Conservation (phyloP, 2,329 filamentous ascomycete genomes). For the Xylariaceae sp. region DNA sequence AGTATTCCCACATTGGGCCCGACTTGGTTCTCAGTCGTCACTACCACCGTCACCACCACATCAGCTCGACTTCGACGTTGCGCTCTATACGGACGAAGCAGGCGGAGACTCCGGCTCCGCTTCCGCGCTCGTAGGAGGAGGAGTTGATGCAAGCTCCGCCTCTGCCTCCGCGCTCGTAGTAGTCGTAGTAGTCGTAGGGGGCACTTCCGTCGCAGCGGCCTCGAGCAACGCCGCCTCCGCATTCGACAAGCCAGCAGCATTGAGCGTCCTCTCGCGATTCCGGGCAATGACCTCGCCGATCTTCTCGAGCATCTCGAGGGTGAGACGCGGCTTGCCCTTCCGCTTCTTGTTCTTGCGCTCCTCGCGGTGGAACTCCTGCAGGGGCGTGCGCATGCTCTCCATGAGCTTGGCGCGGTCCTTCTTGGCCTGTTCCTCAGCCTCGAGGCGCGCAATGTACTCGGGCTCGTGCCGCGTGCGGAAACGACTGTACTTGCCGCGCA, state of each 20-base stretch:
- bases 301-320: conserved; percentile 55
- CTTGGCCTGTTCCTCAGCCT: conserved; percentile 49
- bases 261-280: conserved; percentile 43
- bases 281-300: conserved; percentile 57
- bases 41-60: neutral
- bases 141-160: neutral
- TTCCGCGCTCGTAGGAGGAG: conserved; percentile 3
- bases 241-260: conserved; percentile 31
- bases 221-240: neutral
- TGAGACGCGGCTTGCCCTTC: conserved; percentile 51
- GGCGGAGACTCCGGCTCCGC: conserved; percentile 12
- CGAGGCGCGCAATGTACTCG: conserved; percentile 63
- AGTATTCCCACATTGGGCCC: conserved; percentile 16
- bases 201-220: too few relatives aligned
- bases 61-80: neutral
- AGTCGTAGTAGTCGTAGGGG: too few relatives aligned
- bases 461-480: conserved; percentile 77
- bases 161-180: too few relatives aligned
- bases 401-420: conserved; percentile 38
- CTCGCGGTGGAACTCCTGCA: conserved; percentile 55
- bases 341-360: conserved; percentile 47
- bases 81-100: conserved; percentile 20
- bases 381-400: conserved; percentile 44
- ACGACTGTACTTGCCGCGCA: conserved; percentile 74
- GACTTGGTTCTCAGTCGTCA: neutral